Evolutionary conservation across 1,284 basidiomycete genomes (phyloP).

Genomic region (Lentinula novae-zelandiae): DNA sequence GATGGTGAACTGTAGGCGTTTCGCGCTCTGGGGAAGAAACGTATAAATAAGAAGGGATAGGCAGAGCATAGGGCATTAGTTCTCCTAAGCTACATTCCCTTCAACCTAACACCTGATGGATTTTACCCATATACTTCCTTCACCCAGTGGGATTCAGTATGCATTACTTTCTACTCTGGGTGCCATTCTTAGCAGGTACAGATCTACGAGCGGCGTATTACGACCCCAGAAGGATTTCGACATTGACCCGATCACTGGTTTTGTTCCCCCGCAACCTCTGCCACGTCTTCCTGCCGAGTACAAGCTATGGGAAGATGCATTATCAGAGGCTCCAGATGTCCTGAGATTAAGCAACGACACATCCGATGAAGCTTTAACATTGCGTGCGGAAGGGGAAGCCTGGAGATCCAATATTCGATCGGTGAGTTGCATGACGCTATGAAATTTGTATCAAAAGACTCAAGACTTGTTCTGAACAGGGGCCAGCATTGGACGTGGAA

Average conservation of each 20-base stretch:
- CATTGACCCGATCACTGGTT: constrained; percentile 78
- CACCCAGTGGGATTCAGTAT: constrained; percentile 32
- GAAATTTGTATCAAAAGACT: neutral
- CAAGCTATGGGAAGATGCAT: constrained; percentile 72
- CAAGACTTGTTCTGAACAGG: constrained; percentile 36
- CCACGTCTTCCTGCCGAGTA: constrained; percentile 54
- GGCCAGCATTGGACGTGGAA: constrained; percentile 62
- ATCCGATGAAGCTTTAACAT: constrained; percentile 41
- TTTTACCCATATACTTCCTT: constrained; percentile 26
- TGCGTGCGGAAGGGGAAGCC: constrained; percentile 46
- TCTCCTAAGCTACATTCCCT: neutral
- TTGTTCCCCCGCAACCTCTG: constrained; percentile 76
- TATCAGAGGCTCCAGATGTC: constrained; percentile 50
- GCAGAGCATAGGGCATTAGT: neutral
- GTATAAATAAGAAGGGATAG: neutral
- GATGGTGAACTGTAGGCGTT: too few species aligned
- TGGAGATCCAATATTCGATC: constrained; percentile 68
- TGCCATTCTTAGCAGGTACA: constrained; percentile 22
- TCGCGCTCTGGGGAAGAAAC: neutral
- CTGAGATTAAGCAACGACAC: constrained; percentile 64
- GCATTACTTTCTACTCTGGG: constrained; percentile 24
- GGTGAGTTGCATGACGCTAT: constrained; percentile 40
- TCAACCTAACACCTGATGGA: constrained; percentile 1
- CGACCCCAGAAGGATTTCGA: constrained; percentile 56
- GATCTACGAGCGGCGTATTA: constrained; percentile 15